These are phyloP conservation scores for Cicer pinnatifidum DNA, from an alignment of 306 rosid species.

Conservation along the genomic window DNA sequence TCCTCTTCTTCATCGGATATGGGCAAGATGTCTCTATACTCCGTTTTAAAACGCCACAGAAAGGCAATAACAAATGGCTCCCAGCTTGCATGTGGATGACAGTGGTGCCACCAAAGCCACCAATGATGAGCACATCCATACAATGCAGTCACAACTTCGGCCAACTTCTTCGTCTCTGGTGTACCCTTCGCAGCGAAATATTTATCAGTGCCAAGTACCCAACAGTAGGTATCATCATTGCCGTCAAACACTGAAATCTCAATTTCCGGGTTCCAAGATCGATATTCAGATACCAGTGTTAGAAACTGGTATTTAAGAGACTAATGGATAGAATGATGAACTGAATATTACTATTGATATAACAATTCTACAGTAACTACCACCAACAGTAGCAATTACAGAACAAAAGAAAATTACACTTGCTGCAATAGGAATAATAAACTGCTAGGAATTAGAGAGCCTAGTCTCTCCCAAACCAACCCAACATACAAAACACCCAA, in stretches of 20 bases:
- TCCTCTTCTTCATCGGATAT: not conserved
- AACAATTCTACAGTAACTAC: too few species aligned
- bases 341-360: too few species aligned
- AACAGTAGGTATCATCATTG: constrained; percentile 1
- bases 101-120: constrained; percentile 6
- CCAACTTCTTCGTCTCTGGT: not conserved
- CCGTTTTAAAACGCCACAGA: not conserved
- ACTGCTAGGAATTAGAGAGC: too few species aligned
- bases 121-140: not conserved
- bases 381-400: too few species aligned
- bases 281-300: not conserved
- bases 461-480: too few species aligned
- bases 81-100: not conserved
- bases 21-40: not conserved
- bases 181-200: not conserved
- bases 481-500: too few species aligned
- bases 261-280: not conserved
- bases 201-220: not conserved
- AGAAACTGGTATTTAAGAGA: not conserved
- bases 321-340: too few species aligned
- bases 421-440: too few species aligned
- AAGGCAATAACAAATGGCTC: not conserved
- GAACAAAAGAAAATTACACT: too few species aligned
- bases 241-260: not conserved
- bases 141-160: not conserved